A percentile compares a stretch with the other conserved stretches of the same genome.
phyloP scores from a whole-genome alignment of 768 basidiomycete genomes.

The Porpolomopsis calyptriformis region DNA sequence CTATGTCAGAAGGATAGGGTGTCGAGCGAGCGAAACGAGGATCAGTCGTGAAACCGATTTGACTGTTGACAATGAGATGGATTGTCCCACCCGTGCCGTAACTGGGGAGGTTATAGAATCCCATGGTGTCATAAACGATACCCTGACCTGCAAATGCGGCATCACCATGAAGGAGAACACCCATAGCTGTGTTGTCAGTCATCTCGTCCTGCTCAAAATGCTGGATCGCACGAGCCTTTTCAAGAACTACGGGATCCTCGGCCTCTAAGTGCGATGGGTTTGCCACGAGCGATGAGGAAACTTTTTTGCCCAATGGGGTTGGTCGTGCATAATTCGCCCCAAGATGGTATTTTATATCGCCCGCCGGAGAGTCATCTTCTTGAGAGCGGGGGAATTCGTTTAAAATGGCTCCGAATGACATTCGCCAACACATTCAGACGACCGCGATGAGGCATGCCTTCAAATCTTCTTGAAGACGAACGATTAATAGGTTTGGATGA shows the following conservation, averaged over 20 bases:
- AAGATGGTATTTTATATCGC: constrained; percentile 98
- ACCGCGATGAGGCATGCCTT: constrained; percentile 99
- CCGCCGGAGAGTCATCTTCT: constrained; percentile 65
- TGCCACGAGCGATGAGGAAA: constrained; percentile 92
- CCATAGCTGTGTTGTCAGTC: constrained; percentile 80
- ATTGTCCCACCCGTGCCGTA: constrained; percentile 98
- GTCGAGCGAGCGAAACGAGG: constrained; percentile 96
- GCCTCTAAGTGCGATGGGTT: constrained; percentile 98
- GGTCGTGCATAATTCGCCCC: constrained; percentile 98
- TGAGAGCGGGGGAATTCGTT: constrained; percentile 86
- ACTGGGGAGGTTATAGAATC: constrained; percentile 87
- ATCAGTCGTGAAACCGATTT: constrained; percentile 98
- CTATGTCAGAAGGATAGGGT: constrained; percentile 95
- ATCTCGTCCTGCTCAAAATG: constrained; percentile 85
- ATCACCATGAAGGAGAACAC: constrained; percentile 91
- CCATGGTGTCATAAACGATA: constrained; percentile 98
- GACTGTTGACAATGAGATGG: constrained; percentile 97
- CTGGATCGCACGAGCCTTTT: constrained; percentile 96
- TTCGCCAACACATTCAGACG: constrained; percentile 96
- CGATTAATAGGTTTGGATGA: too few species aligned
- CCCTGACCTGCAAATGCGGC: constrained; percentile 98
- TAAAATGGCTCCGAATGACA: constrained; percentile 93
- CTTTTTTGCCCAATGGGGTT: constrained; percentile 96
- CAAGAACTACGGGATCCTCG: constrained; percentile 95
- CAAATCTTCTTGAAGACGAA: too few species aligned